Base-by-base conservation (phyloP, 768 basidiomycete species). In the Omphalotus guepiniiformis region DNA sequence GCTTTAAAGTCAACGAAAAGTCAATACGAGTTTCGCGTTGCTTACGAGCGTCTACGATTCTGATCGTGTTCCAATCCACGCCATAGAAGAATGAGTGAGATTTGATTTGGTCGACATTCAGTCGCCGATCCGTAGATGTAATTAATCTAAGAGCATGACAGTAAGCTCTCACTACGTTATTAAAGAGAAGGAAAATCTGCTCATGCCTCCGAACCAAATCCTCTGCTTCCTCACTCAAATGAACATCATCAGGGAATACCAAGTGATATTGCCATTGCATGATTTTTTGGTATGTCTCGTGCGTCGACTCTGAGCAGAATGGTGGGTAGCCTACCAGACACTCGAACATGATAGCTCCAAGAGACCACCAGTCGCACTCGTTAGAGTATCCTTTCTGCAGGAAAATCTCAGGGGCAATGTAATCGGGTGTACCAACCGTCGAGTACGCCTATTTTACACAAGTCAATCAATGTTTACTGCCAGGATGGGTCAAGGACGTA, bases 331-430 rank as follows among this genome's bases (percentile, higher is more conserved):
- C 96, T 54, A 98, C 91, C 19, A 98, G 71, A 65, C 88, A 96
- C 67, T 98, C 95, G 63, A 96, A 99, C 88, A 92, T 94, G 72
- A 98, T 97, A 15, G 93, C 91, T 4, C 96, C 96, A 23, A 98
- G 76, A 6, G 94, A 96, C 96, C 96, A 99, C 93, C 94, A 98
- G 65, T 99, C 96, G 60, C 94, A 97, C 66, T 95, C 94, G 58
- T 94, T 91, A 19, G 91, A 93, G 63, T 98, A 98, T n/a, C 96
- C 96, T 61, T 90, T 85, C 63, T 94, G 92, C 51, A 87, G 66
- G 75, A 98, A 98, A 59, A 97, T 96, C 64, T 98, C 94, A 1
- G 94, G 93, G 2, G 95, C 93, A 57, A 97, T 21, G 29, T 39
- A 80, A 65, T 97, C 95, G 3, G 93, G 94, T 21, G 94, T 97